Base-by-base conservation (phyloP, 768 basidiomycete species). In the Amanita subjunquillea region DNA sequence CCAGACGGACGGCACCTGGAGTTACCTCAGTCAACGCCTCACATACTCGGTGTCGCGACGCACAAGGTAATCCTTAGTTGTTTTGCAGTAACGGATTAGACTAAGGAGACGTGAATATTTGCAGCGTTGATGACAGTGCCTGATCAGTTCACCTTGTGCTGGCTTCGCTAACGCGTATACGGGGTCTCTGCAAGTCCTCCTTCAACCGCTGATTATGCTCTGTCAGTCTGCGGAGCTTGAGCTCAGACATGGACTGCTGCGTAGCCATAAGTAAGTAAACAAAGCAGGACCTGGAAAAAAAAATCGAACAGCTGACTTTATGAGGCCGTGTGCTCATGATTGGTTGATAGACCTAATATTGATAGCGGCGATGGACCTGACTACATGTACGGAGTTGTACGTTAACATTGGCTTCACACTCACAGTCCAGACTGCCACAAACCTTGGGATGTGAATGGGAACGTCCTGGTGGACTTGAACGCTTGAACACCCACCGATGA, bases 241-340 rank as follows among this genome's bases (percentile, higher is more conserved):
- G 87, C 78, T 96, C 94, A 47, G 89, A 90, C 91, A 97, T 95
- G 62, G 91, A 90, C 78, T 93, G 92, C 78, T 79, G 61, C 46
- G 53, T 61, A 9, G 25, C 44, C 13, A 48, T 42, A 46, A 53
- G 55, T 38, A 41, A 48, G 48, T 10, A 17, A 39, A 12, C 22
- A 49, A 20, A 42, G 43, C 25, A 36, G 44, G 29, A 32, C 42
- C 54, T 41, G 22, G 15, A 34, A 23, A 29, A 29, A 5, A 54
- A 56, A 40, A 41, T 49, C 51, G 48, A 58, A 56, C 50, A 36
- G 60, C 70, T 57, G 56, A 76, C 77, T 68, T 87, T 87, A 67
- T 85, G 85, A 23, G 84, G 83, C 60, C 86, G 80, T 53, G 80
- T 72, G 67, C 82, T 86, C 86, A 87, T 87, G 62, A 59, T 67